Evolutionary conservation across 305 asterid species (phyloP).

Genomic region (Solanum hybrid): DNA sequence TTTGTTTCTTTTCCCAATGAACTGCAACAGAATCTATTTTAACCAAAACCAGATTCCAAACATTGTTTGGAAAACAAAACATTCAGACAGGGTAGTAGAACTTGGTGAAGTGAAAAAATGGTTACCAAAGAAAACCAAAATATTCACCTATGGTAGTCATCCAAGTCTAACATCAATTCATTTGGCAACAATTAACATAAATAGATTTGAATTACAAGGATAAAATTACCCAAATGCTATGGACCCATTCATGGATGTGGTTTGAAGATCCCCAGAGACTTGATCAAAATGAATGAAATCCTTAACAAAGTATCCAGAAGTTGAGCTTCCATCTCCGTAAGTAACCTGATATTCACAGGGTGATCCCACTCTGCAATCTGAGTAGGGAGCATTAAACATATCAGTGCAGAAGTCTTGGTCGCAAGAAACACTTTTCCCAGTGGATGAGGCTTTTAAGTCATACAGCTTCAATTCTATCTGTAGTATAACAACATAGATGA

Average conservation of each 20-base stretch:
- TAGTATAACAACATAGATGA: constrained; percentile 8
- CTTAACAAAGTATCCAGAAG: constrained; percentile 77
- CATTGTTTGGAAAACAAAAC: not conserved
- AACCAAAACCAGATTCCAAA: not conserved
- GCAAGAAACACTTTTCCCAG: constrained; percentile 50
- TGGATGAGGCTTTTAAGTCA: constrained; percentile 56
- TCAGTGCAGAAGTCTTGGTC: constrained; percentile 57
- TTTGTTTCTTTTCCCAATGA: not conserved
- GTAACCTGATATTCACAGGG: constrained; percentile 65
- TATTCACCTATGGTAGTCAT: not conserved
- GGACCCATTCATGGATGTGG: constrained; percentile 59
- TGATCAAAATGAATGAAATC: constrained; percentile 59
- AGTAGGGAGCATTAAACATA: constrained; percentile 29
- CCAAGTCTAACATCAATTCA: not conserved
- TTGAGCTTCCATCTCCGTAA: constrained; percentile 87
- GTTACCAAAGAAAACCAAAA: not conserved
- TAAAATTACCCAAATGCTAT: constrained; percentile 76
- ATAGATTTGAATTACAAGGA: not conserved
- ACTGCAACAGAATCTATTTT: not conserved
- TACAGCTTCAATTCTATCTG: constrained; percentile 59
- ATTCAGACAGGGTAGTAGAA: not conserved
- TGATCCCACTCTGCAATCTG: constrained; percentile 51
- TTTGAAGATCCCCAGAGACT: constrained; percentile 70
- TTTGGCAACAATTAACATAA: not conserved
- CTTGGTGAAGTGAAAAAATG: not conserved